Evolutionary conservation across 1,139 yeast species (phyloP).

Genomic region (Nakaseomyces sp.): DNA sequence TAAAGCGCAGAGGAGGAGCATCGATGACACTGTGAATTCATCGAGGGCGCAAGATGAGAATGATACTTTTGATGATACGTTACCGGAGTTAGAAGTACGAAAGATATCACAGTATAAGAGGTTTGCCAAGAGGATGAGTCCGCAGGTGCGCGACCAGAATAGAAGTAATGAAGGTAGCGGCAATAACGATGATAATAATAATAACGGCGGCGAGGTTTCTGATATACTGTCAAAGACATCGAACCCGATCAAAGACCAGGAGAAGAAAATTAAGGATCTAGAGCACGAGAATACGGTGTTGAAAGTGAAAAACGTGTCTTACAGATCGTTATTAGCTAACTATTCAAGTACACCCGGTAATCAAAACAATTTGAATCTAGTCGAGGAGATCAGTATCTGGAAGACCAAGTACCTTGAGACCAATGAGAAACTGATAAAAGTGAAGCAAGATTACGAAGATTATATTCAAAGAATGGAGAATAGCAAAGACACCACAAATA

Average conservation of each 20-base stretch:
- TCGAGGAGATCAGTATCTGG: slow-evolving; percentile 1
- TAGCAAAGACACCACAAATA: background rate
- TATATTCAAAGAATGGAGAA: background rate
- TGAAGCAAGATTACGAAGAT: slow-evolving; percentile 1
- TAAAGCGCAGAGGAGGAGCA: slow-evolving; percentile 14
- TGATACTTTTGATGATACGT: slow-evolving; percentile 28
- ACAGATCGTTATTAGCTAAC: background rate
- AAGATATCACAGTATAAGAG: slow-evolving; percentile 2
- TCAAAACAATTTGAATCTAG: slow-evolving; percentile 1
- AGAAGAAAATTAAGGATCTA: slow-evolving; percentile 1
- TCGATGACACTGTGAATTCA: slow-evolving; percentile 24
- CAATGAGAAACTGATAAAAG: slow-evolving; percentile 3
- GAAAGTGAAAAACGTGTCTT: slow-evolving; percentile 4
- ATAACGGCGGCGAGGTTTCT: background rate
- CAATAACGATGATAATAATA: too few species aligned
- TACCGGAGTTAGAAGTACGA: slow-evolving; percentile 20
- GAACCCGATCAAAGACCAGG: slow-evolving; percentile 3
- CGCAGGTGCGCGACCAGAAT: background rate
- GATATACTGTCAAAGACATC: slow-evolving; percentile 3
- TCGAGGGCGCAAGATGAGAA: slow-evolving; percentile 25
- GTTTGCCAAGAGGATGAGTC: background rate
- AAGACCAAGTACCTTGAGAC: slow-evolving; percentile 3
- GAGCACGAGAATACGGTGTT: slow-evolving; percentile 4
- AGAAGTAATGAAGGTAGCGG: background rate
- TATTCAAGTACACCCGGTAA: background rate